Base-by-base conservation (phyloP, 2,329 filamentous ascomycete genomes). In the Fusarium udum region DNA sequence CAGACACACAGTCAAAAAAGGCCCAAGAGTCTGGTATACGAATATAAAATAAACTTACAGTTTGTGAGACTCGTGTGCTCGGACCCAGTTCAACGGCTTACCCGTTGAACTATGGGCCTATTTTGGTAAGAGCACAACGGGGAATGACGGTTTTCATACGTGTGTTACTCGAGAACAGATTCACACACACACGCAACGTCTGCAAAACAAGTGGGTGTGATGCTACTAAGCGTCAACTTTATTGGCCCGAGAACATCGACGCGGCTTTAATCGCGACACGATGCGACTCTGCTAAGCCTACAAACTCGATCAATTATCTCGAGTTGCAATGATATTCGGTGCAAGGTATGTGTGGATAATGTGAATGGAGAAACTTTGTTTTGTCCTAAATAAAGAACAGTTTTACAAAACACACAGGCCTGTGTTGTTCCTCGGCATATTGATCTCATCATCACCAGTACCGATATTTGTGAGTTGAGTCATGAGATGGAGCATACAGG, bases 101-200 rank as follows among this genome's bases (percentile, higher is more conserved):
- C 24, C 53, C 51, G 66, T 73, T 71, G 46, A 46, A 55, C 52
- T 48, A 46, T 49, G 57, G 52, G 45, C 40, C 64, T 61, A 14
- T 46, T 26, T 37, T 68, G 46, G 52, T 43, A 58, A 59, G 62
- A 71, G 42, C 45, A 61, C 49, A 63, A 60, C 51, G 22, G 43
- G 49, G 49, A 74, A 74, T 75, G 68, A 75, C 69, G 69, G 70
- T 31, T 58, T 61, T 66, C 58, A 63, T 75, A 75, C 72, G 72
- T 74, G 61, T 70, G 55, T 52, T 68, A 40, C 55, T 59, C 46
- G 61, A 60, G 31, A 45, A 70, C 43, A 60, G 48, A 56, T 51
- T 51, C 51, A 48, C 48, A 36, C 16, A 36, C 16, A 42, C 52
- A 66, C 61, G 59, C 64, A 75, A 67, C 56, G 31, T 69, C 71